Evolutionary conservation across 2,329 filamentous ascomycete genomes (phyloP), one percentile per base, ranked within the genome.

Genomic region (Aspergillus caelatus): DNA sequence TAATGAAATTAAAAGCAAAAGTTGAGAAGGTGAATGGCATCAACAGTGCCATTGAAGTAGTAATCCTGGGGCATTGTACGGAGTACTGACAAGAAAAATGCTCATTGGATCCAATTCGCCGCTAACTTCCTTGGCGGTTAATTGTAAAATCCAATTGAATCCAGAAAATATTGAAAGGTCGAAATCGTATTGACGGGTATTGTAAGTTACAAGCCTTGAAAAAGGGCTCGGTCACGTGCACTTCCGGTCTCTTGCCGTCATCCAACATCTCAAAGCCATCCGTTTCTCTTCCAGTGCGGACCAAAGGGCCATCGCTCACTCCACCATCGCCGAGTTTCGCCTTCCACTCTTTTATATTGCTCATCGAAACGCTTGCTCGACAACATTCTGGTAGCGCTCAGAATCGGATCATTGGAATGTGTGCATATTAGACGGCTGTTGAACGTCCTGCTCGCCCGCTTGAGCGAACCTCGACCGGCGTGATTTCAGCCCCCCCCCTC

Each of bases 391-490:
- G 46, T 62, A 54, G 61, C 65, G 59, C 63, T 64, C 64, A 57
- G 59, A 39, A 39, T 65, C 59, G 61, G 61, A 60, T 63, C 46
- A 62, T 65, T 77, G 74, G 71, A 74, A 76, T 77, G 74, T 69
- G 73, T 71, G 74, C 69, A 70, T 70, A 71, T 63, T 75, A 71
- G 66, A 66, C 66, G 72, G 65, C 70, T 68, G 72, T 72, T 66
- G 67, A 74, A 73, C 70, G 71, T 75, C 68, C 65, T 74, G 69
- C 68, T 74, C 71, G 72, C 68, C 70, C 68, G 71, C 69, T 69
- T 72, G 73, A 77, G 74, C 74, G 71, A 72, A 68, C 68, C 71
- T 73, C 70, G 69, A 70, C 71, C 67, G 69, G 72, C 63, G 63
- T 65, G 48, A 61, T 67, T 58, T 52, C 58, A 57, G 67, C 65